Percentiles rank a stretch among this genome's conserved stretches.
Conservation (phyloP, 2,329 filamentous ascomycete genomes). For the Furcasterigmium sp. region DNA sequence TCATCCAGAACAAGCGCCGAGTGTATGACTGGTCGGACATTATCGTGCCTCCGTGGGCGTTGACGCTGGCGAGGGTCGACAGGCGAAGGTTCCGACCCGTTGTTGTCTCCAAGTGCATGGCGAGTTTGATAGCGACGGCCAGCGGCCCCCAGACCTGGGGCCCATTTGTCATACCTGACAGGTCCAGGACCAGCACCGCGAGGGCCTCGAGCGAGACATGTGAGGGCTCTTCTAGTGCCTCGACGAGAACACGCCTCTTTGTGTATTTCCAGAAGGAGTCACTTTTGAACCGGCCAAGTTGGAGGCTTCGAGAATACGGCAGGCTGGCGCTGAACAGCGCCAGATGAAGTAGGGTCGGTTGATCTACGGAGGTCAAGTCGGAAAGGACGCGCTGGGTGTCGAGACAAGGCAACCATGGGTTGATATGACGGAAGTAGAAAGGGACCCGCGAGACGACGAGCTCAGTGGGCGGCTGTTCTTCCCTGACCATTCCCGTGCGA, state of each 20-base stretch:
- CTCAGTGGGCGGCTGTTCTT: no score
- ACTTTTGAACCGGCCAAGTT: slow-evolving; percentile 3
- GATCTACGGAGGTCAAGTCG: neutral
- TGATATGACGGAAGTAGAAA: slow-evolving; percentile 9
- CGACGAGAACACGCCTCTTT: slow-evolving; percentile 5
- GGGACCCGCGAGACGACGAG: no score
- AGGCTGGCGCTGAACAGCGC: slow-evolving; percentile 6
- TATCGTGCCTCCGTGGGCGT: neutral
- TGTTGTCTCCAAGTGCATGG: neutral
- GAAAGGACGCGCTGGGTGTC: slow-evolving; percentile 2
- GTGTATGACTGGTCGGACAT: neutral
- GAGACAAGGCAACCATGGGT: slow-evolving; percentile 7
- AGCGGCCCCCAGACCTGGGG: slow-evolving; percentile 6
- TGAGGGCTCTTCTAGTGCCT: slow-evolving; percentile 7
- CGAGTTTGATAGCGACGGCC: slow-evolving; percentile 5
- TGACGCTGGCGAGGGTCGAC: no score
- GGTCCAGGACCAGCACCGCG: slow-evolving; percentile 5
- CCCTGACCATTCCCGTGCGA: no score
- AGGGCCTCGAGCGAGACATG: slow-evolving; percentile 6
- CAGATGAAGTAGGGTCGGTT: slow-evolving; percentile 1
- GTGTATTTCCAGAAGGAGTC: slow-evolving; percentile 10
- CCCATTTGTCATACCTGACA: slow-evolving; percentile 9
- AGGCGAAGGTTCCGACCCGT: no score
- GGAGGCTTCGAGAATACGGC: slow-evolving; percentile 1
- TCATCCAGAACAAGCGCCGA: slow-evolving; percentile 7